Conservation (phyloP, 2,329 filamentous ascomycete species). For the Magnaporthiopsis incrustans region DNA sequence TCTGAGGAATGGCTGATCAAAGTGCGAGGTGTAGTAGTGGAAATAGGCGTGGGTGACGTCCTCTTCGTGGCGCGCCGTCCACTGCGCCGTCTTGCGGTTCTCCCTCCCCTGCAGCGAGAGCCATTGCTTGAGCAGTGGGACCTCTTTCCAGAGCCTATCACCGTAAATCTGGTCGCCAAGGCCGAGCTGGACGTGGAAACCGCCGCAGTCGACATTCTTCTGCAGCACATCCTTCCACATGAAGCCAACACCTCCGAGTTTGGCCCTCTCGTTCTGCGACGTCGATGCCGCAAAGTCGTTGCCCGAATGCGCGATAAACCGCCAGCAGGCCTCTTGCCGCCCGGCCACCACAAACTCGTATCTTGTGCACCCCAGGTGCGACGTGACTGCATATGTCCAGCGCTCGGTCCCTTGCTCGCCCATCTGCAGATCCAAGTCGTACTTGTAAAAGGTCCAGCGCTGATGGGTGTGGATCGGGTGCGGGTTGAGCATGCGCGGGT, state of each 20-base stretch:
- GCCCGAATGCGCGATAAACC: slow-evolving; percentile 90
- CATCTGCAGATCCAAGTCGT: slow-evolving; percentile 87
- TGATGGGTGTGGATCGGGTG: slow-evolving; percentile 83
- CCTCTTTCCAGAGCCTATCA: slow-evolving; percentile 92
- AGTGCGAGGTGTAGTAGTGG: slow-evolving; percentile 97
- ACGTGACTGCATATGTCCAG: slow-evolving; percentile 98
- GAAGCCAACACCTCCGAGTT: slow-evolving; percentile 80
- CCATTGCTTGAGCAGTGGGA: slow-evolving; percentile 91
- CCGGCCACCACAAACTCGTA: slow-evolving; percentile 96
- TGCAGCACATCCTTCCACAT: slow-evolving; percentile 99
- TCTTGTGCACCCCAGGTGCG: slow-evolving; percentile 91
- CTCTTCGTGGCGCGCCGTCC: slow-evolving; percentile 92
- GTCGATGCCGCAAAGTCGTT: slow-evolving; percentile 92
- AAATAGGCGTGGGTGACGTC: slow-evolving; percentile 96
- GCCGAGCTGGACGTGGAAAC: slow-evolving; percentile 90
- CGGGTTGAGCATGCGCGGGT: slow-evolving; percentile 77
- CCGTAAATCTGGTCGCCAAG: slow-evolving; percentile 93
- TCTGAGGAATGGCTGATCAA: slow-evolving; percentile 88
- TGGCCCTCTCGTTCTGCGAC: slow-evolving; percentile 74
- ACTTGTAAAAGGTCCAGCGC: slow-evolving; percentile 92
- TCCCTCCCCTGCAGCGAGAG: slow-evolving; percentile 88
- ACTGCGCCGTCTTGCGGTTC: slow-evolving; percentile 78
- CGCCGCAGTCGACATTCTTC: slow-evolving; percentile 92
- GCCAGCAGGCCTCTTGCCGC: slow-evolving; percentile 83
- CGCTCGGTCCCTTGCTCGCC: slow-evolving; percentile 69